Evolutionary conservation across 2,329 filamentous ascomycete species (phyloP), one percentile per base, ranked within the genome.

Genomic region (Trichoderma breve): DNA sequence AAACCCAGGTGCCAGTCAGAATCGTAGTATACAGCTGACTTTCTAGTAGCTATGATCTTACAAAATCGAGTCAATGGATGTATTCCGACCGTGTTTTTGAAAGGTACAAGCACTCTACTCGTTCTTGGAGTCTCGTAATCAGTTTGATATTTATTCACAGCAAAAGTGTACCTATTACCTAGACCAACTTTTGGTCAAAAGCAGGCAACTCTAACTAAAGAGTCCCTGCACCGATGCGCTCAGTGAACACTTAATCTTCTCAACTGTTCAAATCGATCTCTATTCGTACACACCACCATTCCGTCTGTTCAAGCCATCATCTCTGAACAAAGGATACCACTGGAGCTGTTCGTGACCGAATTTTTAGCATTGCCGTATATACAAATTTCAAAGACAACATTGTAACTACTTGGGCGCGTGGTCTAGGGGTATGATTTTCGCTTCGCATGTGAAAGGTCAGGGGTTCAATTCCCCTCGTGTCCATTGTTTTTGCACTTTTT

Each of bases 371-470:
- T 43, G 7, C 24, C 28, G 15, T 32, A 39, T 62, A 9, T 15
- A 62, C 6, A 9, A 0, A 26, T 39, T 18, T 39, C 24, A 11
- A 4, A 66, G 11, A 11, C 11, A 12, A 0, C 2, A 6, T 47
- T 47, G 24, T 28, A 63, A 63, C 34, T 15, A 28, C 36, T 18
- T 47, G 60, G 60, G 60, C 60, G 43, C 60, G 60, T 63, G 60
- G 60, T 63, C 60, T 63, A 63, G 60, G 60, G 60, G 60, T 63
- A 63, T 63, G 60, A 63, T 63, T 63, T 63, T 63, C 60, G 60
- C 60, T 63, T 63, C 60, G 60, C 60, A 63, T 63, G 60, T 63
- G 60, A 63, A 63, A 63, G 60, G 60, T 63, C 60, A 63, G 60
- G 60, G 60, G 60, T 63, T 63, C 60, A 63, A 63, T 63, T 63